phyloP scores from a whole-genome alignment of 2,329 filamentous ascomycete species.

The Chaetothyriales sp. region DNA sequence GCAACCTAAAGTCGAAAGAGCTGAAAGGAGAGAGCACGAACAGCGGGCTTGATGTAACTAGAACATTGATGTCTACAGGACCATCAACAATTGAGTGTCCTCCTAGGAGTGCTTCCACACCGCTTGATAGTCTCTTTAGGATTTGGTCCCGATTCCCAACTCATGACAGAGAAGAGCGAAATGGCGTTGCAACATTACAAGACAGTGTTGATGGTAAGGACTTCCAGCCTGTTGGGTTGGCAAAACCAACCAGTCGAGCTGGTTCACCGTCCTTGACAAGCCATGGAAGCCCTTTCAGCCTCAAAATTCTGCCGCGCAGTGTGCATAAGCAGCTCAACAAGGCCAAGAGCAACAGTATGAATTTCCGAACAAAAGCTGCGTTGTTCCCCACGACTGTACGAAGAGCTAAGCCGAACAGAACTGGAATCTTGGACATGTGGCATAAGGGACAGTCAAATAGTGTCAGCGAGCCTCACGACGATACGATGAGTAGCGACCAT shows the following conservation, averaged over 20 bases:
- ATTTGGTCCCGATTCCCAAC: constrained; percentile 16
- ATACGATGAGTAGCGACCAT: constrained; percentile 10
- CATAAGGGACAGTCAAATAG: constrained; percentile 11
- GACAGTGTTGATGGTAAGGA: constrained; percentile 12
- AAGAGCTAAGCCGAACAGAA: constrained; percentile 2
- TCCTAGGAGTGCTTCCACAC: constrained; percentile 4
- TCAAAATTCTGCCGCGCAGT: background rate
- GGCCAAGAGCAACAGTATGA: constrained; percentile 9
- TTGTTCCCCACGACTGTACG: background rate
- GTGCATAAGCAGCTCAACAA: constrained; percentile 3
- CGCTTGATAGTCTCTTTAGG: constrained; percentile 9
- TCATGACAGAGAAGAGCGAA: constrained; percentile 11
- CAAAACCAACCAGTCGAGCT: background rate
- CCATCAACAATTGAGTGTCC: background rate
- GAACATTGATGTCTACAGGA: constrained; percentile 4
- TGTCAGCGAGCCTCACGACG: constrained; percentile 11
- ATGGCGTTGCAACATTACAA: constrained; percentile 10
- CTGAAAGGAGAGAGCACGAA: constrained; percentile 6
- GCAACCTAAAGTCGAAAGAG: background rate
- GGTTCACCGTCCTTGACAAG: background rate
- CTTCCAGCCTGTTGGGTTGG: constrained; percentile 3
- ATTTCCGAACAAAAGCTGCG: constrained; percentile 1
- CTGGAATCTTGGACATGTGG: constrained; percentile 8
- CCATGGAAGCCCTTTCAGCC: background rate
- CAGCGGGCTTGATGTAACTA: constrained; percentile 7